phyloP scores from a whole-genome alignment of 495 filamentous ascomycete species.

The Daldinia decipiens region DNA sequence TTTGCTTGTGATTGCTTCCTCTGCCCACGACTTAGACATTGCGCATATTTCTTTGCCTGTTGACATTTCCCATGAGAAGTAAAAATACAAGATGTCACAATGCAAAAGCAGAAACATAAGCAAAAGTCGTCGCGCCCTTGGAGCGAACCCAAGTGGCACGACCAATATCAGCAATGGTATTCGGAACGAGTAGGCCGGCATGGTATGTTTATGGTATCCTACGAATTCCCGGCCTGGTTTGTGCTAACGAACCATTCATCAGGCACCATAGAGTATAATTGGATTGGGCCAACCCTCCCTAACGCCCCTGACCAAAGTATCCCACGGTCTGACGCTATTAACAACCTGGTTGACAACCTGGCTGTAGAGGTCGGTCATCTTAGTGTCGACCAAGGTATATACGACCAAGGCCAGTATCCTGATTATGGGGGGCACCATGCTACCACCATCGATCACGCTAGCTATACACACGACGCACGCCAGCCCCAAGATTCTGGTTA shows the following conservation, averaged over 20 bases:
- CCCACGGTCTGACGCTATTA: constrained; percentile 43
- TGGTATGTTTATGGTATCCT: constrained; percentile 38
- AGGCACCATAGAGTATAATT: constrained; percentile 44
- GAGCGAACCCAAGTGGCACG: constrained; percentile 48
- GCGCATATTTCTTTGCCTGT: constrained; percentile 28
- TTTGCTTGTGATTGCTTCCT: constrained; percentile 37
- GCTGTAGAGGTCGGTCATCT: constrained; percentile 4
- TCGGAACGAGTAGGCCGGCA: constrained; percentile 41
- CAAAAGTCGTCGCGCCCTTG: constrained; percentile 44
- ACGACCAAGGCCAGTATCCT: constrained; percentile 28
- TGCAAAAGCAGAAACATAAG: constrained; percentile 47
- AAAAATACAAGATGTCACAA: constrained; percentile 49
- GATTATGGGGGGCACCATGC: constrained; percentile 31
- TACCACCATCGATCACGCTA: constrained; percentile 27
- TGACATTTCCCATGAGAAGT: constrained; percentile 30
- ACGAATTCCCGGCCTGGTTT: constrained; percentile 9
- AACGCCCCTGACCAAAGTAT: constrained; percentile 37
- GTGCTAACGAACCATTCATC: constrained; percentile 31
- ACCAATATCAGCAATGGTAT: constrained; percentile 42
- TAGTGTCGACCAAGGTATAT: constrained; percentile 30
- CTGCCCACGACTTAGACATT: constrained; percentile 22
- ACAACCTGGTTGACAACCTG: constrained; percentile 34
- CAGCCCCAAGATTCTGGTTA: constrained; percentile 35
- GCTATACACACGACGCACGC: constrained; percentile 43
- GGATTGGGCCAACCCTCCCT: constrained; percentile 37